phyloP scores from a whole-genome alignment of 2,329 filamentous ascomycete genomes.

The Xylaria sp. region DNA sequence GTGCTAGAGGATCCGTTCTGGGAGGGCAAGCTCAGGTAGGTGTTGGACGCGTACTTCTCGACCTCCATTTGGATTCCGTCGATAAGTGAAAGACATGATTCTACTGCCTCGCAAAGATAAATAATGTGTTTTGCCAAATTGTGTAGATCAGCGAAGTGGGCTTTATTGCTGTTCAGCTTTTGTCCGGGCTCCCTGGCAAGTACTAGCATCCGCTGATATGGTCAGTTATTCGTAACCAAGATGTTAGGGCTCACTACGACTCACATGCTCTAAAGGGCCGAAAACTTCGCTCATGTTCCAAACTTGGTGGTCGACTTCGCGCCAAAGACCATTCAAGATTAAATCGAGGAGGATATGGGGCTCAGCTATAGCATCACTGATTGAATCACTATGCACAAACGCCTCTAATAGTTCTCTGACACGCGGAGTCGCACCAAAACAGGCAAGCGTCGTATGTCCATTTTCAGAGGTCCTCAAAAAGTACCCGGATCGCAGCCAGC shows the following conservation, averaged over 20 bases:
- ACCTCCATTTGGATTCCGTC: not conserved
- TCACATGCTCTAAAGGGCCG: slow-evolving; percentile 1
- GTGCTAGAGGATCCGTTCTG: not conserved
- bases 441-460: not conserved
- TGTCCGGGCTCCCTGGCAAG: not conserved
- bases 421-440: not conserved
- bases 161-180: not conserved
- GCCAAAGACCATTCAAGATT: slow-evolving; percentile 1
- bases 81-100: not conserved
- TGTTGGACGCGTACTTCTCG: not conserved
- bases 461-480: slow-evolving; percentile 5
- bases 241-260: not conserved
- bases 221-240: slow-evolving; percentile 2
- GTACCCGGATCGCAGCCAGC: not conserved
- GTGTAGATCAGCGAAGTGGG: not conserved
- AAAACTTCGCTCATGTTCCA: slow-evolving; percentile 1
- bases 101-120: not conserved
- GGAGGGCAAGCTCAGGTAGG: no score
- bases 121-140: slow-evolving; percentile 6
- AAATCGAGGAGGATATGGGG: slow-evolving; percentile 1
- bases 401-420: not conserved
- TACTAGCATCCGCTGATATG: not conserved
- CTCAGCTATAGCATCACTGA: not conserved
- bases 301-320: not conserved
- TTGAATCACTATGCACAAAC: not conserved